Base-by-base conservation (phyloP, 176 grass and related monocot species). In the Miscanthus lutarioriparius region DNA sequence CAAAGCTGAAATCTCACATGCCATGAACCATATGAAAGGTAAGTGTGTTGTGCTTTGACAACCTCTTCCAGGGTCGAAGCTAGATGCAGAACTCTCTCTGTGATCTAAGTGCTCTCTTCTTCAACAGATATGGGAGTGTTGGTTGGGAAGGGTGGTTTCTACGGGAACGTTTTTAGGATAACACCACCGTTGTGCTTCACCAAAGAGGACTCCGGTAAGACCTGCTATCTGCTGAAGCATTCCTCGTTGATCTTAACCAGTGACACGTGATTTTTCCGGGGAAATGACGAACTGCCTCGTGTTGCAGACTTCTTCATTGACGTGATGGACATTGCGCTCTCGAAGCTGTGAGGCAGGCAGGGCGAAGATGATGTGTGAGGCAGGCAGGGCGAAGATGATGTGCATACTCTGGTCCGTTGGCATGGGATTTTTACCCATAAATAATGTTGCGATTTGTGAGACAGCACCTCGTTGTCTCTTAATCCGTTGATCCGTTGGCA, bases 21-120 rank as follows among this genome's bases (percentile, higher is more conserved):
- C 88, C 47, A 95, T 95, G 93, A 89, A 88, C 67, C 74, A 85
- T 15, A 93, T 95, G 93, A 98, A 98, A 98, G 96, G 96, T 95
- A 23, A 14, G 38, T 7, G 30, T 49, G 10, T 78, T 37, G 26
- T 69, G 20, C 66, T 74, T 45, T 8, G 37, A 47, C 6, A 7
- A 33, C 22, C 8, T 25, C 38, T 47, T 45, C 37, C 22, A 26
- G 56, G 28, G 47, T 25, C 13, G 0, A 6, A 47, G n/a, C 7
- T 63, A 66, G 70, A 51, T 61, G 1, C 15, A 63, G 35, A 64
- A 67, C 2, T 32, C 7, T 67, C 0, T 10, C 15, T 74, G 11
- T 82, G 47, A 76, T 80, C 25, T 12, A 39, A 58, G 38, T 20
- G 26, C 27, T 64, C 36, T 70, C 13, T 81, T 85, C 23, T 66